These are phyloP conservation scores for Verbena officinalis DNA, from an alignment of 257 asterid genomes.

Conservation along the genomic window DNA sequence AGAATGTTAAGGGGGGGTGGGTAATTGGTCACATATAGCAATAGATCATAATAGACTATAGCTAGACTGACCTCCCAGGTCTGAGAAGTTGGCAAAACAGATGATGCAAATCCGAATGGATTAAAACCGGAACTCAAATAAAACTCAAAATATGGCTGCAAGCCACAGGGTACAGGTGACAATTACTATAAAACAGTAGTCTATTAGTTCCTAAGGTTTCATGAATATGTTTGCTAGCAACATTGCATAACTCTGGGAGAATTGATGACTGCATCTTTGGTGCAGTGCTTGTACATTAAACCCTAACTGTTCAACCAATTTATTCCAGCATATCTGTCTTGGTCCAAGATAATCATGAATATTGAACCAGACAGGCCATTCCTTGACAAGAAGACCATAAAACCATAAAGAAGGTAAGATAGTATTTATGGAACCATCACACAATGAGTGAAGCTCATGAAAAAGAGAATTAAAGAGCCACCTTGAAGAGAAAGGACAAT, in stretches of 20 bases:
- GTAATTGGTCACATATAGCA: background rate
- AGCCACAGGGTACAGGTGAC: background rate
- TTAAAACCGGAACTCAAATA: background rate
- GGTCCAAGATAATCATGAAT: background rate
- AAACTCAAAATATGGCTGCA: background rate
- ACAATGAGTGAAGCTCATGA: background rate
- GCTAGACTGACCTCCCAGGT: background rate
- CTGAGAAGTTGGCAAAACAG: background rate
- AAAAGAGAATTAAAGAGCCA: background rate
- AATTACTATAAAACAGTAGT: background rate
- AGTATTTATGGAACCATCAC: constrained; percentile 2
- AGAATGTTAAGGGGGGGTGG: constrained; percentile 6
- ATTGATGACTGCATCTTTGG: constrained; percentile 1
- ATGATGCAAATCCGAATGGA: background rate
- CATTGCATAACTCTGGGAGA: background rate
- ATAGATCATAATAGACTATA: background rate
- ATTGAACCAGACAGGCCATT: constrained; percentile 4
- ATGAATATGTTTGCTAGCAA: constrained; percentile 14
- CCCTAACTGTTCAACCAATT: background rate
- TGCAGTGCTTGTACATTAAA: background rate
- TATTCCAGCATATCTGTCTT: background rate
- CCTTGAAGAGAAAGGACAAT: background rate
- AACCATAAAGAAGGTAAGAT: background rate
- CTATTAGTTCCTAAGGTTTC: constrained; percentile 4
- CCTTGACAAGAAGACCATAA: constrained; percentile 8